Percentiles rank a stretch among this genome's conserved stretches.
These are phyloP conservation scores for Termitomyces titanicus DNA, from an alignment of 768 basidiomycete genomes.

Conservation along the genomic window DNA sequence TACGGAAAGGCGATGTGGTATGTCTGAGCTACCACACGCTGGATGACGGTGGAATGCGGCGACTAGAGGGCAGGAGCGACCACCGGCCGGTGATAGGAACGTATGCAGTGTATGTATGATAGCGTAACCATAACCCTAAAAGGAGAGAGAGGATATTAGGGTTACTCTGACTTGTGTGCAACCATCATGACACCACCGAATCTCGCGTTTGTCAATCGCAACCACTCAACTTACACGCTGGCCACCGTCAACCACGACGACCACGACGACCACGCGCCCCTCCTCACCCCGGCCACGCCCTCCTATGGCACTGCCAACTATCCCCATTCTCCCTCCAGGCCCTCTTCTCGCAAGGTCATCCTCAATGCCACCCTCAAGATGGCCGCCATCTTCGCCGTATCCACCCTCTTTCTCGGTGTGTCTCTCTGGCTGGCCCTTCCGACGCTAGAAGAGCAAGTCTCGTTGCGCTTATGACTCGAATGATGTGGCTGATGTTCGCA, in stretches of 20 bases:
- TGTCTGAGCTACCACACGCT: conserved; percentile 73
- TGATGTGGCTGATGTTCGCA: conserved; percentile 5
- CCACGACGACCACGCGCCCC: conserved; percentile 35
- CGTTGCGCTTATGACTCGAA: neutral
- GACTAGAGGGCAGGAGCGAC: conserved; percentile 76
- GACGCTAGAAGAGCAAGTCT: conserved; percentile 68
- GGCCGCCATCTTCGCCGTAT: conserved; percentile 68
- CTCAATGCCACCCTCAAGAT: conserved; percentile 84
- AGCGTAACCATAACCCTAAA: neutral
- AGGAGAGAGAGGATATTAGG: conserved; percentile 10
- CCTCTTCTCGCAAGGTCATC: conserved; percentile 56
- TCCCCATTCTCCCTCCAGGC: conserved; percentile 33
- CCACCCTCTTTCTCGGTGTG: conserved; percentile 67
- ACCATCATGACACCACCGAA: conserved; percentile 19
- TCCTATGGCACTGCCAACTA: conserved; percentile 51
- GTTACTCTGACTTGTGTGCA: conserved; percentile 8
- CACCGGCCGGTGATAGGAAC: conserved; percentile 84
- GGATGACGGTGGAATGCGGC: conserved; percentile 71
- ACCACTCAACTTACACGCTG: conserved; percentile 56
- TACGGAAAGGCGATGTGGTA: conserved; percentile 64
- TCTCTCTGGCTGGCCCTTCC: conserved; percentile 82
- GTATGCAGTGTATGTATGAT: conserved; percentile 54
- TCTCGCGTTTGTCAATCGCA: conserved; percentile 15
- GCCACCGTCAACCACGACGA: conserved; percentile 44
- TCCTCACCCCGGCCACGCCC: conserved; percentile 40